Percentiles rank a stretch among this genome's conserved stretches.
phyloP scores from a whole-genome alignment of 768 basidiomycete species.

The Lactarius sanguifluus region DNA sequence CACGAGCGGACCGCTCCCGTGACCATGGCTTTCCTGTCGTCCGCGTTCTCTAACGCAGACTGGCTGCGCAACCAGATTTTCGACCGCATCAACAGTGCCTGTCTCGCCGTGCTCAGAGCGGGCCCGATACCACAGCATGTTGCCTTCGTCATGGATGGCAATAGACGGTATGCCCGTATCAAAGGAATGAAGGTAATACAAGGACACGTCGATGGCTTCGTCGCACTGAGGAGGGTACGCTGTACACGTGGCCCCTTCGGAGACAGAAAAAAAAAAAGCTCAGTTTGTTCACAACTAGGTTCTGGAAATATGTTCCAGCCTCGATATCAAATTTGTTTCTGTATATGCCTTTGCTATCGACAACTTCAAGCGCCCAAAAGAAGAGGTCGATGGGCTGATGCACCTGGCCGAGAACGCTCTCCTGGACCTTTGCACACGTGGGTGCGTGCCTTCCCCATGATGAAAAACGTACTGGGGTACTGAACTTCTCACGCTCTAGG shows the following conservation, averaged over 20 bases:
- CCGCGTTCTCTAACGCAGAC: background rate
- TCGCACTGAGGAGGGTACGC: slow-evolving; percentile 73
- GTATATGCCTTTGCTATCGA: slow-evolving; percentile 99
- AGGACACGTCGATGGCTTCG: slow-evolving; percentile 86
- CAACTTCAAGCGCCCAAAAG: slow-evolving; percentile 85
- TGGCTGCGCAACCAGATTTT: slow-evolving; percentile 31
- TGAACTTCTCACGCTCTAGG: slow-evolving; percentile 41
- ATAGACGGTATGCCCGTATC: slow-evolving; percentile 82
- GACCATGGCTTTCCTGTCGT: slow-evolving; percentile 31
- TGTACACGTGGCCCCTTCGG: background rate
- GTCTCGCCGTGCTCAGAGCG: slow-evolving; percentile 67
- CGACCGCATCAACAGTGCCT: slow-evolving; percentile 41
- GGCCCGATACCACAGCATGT: slow-evolving; percentile 90
- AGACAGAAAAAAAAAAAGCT: background rate
- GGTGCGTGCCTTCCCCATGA: slow-evolving; percentile 51
- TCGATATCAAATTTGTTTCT: slow-evolving; percentile 82
- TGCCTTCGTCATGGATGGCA: slow-evolving; percentile 97
- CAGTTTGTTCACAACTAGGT: slow-evolving; percentile 47
- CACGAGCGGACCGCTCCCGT: slow-evolving; percentile 16
- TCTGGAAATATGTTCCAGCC: slow-evolving; percentile 77
- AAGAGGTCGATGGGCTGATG: slow-evolving; percentile 90
- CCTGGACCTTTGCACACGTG: slow-evolving; percentile 72
- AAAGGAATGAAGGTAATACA: slow-evolving; percentile 62
- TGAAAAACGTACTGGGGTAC: background rate
- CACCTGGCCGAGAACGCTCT: slow-evolving; percentile 75